Base-by-base conservation (phyloP, 768 basidiomycete genomes). In the Gloeostereum incarnatum region DNA sequence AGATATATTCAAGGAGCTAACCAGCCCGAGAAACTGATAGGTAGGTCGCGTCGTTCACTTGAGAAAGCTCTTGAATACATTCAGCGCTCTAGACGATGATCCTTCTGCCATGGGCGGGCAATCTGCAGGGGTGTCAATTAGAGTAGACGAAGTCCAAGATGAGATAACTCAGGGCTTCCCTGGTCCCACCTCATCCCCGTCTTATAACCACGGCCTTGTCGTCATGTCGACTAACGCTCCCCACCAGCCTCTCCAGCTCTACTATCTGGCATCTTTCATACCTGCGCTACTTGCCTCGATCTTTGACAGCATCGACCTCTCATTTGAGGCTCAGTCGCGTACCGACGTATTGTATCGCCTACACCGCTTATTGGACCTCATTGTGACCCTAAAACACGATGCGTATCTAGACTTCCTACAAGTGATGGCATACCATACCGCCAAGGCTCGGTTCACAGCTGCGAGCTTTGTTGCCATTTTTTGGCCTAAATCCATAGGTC, bases 401-500 rank as follows among this genome's bases (percentile, higher is more conserved):
- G 65, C 73, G 3, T 79, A 80, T 51, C 62, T 75, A 30, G 87
- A 90, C 55, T 40, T 86, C 1, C 66, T 92, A 7, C 75, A 84
- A 44, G 66, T 87, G 22, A 61, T 78, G 20, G 85, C 84, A 9
- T 80, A 81, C 51, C 75, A 79, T 37, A 67, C 75, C 3, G 54
- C 69, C 5, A 65, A 55, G 37, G 68, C 79, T 17, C 63, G 82
- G 19, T 63, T 66, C 31, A 53, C 61, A 17, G 85, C 83, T 7
- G 55, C 80, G 44, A 55, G 62, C 25, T 54, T 81, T 5, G 57
- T 92, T 17, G 54, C 62, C 7, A 70, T 69, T 5, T 68, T 80
- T 41, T 90, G 81, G 79, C 82, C 85, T 1, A 65, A 66, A 35
- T 65, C 77, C 2, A 50, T 80, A 21, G 88, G 88, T 0, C 88